Conservation (phyloP, 2,329 filamentous ascomycete genomes). For the Xylariaceae sp. region DNA sequence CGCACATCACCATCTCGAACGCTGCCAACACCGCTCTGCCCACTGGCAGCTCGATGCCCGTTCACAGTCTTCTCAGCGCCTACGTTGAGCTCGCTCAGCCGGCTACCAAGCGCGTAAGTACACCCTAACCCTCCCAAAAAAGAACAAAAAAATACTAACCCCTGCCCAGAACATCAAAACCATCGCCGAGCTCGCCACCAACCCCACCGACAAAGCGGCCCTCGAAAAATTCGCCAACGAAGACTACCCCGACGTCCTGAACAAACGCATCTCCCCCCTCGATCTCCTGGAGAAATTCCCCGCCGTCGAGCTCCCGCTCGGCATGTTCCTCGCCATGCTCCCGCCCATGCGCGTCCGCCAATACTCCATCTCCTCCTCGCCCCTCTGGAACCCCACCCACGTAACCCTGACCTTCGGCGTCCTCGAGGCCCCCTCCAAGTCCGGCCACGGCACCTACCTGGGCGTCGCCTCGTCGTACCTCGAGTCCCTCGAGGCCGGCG, state of each 20-base stretch:
- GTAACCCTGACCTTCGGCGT: slow-evolving; percentile 65
- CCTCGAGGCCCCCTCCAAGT: slow-evolving; percentile 51
- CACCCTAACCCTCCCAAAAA: not conserved
- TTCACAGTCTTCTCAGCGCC: slow-evolving; percentile 58
- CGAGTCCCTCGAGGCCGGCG: slow-evolving; percentile 40
- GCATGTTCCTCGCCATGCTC: slow-evolving; percentile 64
- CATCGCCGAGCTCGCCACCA: slow-evolving; percentile 29
- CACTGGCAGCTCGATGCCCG: slow-evolving; percentile 52
- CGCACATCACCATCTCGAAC: slow-evolving; percentile 56
- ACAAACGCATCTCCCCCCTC: slow-evolving; percentile 59
- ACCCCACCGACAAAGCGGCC: slow-evolving; percentile 30
- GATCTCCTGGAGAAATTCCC: slow-evolving; percentile 64
- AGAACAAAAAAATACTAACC: slow-evolving; percentile 12
- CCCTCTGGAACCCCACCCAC: slow-evolving; percentile 51
- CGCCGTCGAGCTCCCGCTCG: slow-evolving; percentile 55
- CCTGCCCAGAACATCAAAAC: slow-evolving; percentile 35
- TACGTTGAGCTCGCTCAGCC: slow-evolving; percentile 71
- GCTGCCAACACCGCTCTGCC: slow-evolving; percentile 50
- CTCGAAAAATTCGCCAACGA: slow-evolving; percentile 45
- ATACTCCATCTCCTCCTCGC: slow-evolving; percentile 74
- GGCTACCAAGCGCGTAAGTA: slow-evolving; percentile 58
- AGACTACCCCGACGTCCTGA: slow-evolving; percentile 42
- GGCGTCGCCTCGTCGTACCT: slow-evolving; percentile 61
- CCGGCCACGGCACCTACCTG: slow-evolving; percentile 45
- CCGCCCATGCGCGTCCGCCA: slow-evolving; percentile 74